Evolutionary conservation across 306 rosid genomes (phyloP).

Genomic region (Citrullus amarus): DNA sequence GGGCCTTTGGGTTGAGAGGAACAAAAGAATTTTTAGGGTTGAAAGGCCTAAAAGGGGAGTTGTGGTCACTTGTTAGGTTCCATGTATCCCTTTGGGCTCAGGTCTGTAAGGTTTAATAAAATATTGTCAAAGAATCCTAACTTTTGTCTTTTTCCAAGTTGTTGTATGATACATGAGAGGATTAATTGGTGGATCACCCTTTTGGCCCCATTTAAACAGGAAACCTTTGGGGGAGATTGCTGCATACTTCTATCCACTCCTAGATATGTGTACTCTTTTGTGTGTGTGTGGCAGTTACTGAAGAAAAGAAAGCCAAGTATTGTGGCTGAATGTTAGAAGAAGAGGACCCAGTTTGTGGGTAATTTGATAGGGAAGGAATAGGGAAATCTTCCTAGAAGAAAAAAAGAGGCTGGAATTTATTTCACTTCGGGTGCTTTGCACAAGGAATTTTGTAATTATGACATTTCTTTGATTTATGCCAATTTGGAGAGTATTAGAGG

Average conservation of each 20-base stretch:
- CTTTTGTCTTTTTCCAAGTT: not conserved
- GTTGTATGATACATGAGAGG: not conserved
- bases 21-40: not conserved
- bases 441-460: not conserved
- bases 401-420: not conserved
- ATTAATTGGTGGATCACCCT: not conserved
- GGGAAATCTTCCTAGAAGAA: not conserved
- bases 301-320: not conserved
- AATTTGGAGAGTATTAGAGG: not conserved
- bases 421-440: not conserved
- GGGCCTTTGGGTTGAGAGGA: not conserved
- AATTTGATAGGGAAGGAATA: not conserved
- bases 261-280: not conserved
- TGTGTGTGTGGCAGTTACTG: not conserved
- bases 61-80: not conserved
- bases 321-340: not conserved
- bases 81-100: not conserved
- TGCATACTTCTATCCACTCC: not conserved
- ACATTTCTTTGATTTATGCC: not conserved
- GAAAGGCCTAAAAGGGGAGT: not conserved
- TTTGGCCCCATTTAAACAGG: not conserved
- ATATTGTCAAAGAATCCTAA: not conserved
- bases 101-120: not conserved
- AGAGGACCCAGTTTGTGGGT: not conserved
- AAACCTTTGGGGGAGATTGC: not conserved